Base-by-base conservation (phyloP, 192 early-diverging fungal species). In the Mortierella hygrophila region DNA sequence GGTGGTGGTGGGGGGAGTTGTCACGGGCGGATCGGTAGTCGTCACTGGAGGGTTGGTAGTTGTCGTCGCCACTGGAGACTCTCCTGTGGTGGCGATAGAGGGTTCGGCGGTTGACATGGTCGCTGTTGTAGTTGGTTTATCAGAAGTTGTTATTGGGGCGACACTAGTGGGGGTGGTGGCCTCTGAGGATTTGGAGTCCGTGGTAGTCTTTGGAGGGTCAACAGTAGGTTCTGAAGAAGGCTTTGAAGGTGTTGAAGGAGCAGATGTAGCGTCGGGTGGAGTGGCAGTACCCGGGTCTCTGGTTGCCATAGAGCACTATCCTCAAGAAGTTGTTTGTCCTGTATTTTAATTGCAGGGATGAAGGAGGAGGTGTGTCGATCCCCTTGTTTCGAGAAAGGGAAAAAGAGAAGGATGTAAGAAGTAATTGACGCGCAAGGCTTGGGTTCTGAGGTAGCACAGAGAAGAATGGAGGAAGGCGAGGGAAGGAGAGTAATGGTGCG, bases 401-500 rank as follows among this genome's bases (percentile, higher is more conserved):
- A 57, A n/a, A 57, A 57, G 29, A n/a, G 6, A 57, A 8, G 6
- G 52, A 55, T 16, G 55, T n/a, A 60, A 26, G 60, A 26, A 8
- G 8, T 7, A 29, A 26, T 65, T 65, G 60, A 21, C 20, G 18
- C 49, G 20, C 15, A 52, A 52, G 49, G 49, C 49, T 52, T 52
- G 60, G 63, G 52, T 63, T 47, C 72, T 47, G 40, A 29, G 26
- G 9, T 46, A 73, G 55, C 38, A 49, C 68, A 71, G 69, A 40
- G 38, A 40, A 40, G 38, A 40, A 54, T 38, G 78, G 55, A 26
- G 40, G 26, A 40, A 16, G 40, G 7, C 11, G 16, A 21, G 40
- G 26, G 40, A 55, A 26, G 70, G 71, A 73, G 15, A 70, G 42
- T 71, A 26, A 70, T 38, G 70, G 38, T 71, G 38, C 70, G 70